Evolutionary conservation across 2,329 filamentous ascomycete genomes (phyloP).

Genomic region (Fusarium subglutinans): DNA sequence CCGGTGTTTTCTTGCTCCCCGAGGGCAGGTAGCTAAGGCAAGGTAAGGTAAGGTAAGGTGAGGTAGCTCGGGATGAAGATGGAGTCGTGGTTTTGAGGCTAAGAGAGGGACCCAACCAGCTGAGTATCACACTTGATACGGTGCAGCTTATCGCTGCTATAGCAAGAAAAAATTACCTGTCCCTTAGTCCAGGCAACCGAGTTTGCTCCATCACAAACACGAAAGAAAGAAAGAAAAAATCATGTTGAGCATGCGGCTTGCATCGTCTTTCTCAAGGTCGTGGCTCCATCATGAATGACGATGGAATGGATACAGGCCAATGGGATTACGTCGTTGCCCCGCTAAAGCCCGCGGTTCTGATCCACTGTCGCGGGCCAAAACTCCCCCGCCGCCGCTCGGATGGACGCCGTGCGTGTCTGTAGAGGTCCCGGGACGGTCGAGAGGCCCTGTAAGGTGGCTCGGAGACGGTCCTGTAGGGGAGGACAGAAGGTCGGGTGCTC

Average conservation of each 20-base stretch:
- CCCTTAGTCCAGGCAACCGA: neutral
- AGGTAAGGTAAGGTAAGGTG: neutral
- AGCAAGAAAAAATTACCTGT: neutral
- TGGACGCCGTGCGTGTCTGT: slow-evolving; percentile 25
- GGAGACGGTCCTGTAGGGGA: neutral
- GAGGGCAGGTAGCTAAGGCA: neutral
- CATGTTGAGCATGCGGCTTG: slow-evolving; percentile 36
- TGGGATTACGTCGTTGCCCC: slow-evolving; percentile 27
- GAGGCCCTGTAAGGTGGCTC: slow-evolving; percentile 12
- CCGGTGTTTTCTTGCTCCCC: too few relatives aligned
- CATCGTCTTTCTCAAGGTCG: slow-evolving; percentile 39
- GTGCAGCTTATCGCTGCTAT: neutral
- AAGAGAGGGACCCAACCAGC: neutral
- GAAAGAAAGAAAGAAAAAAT: slow-evolving; percentile 11
- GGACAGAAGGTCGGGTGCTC: neutral
- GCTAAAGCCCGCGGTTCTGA: slow-evolving; percentile 32
- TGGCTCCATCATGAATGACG: slow-evolving; percentile 44
- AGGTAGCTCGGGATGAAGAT: slow-evolving; percentile 11
- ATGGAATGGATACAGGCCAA: slow-evolving; percentile 39
- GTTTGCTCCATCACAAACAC: slow-evolving; percentile 14
- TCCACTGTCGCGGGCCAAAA: slow-evolving; percentile 40
- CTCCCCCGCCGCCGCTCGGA: slow-evolving; percentile 34
- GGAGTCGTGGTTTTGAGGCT: neutral
- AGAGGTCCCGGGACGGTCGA: slow-evolving; percentile 25
- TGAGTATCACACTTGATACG: slow-evolving; percentile 7